Evolutionary conservation across 805 yeast species (phyloP).

Genomic region (Debaryomyces maramus): DNA sequence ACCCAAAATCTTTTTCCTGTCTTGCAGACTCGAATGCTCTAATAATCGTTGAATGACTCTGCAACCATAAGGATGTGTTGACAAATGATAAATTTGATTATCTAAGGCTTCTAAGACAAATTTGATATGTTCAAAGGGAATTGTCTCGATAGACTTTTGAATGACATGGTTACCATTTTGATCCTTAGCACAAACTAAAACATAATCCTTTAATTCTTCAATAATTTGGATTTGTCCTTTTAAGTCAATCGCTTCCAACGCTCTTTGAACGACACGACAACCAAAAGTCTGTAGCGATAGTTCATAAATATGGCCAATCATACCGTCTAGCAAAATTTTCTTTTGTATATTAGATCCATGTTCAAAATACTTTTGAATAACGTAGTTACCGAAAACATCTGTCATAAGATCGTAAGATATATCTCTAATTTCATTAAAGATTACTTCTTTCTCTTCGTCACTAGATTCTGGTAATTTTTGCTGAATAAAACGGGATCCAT

Average conservation of each 20-base stretch:
- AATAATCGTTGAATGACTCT: conserved; percentile 91
- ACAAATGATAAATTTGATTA: conserved; percentile 74
- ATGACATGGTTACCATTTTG: conserved; percentile 98
- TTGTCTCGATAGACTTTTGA: conserved; percentile 87
- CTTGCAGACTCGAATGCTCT: conserved; percentile 68
- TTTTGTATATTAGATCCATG: conserved; percentile 71
- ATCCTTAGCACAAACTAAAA: conserved; percentile 64
- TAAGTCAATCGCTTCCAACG: conserved; percentile 68
- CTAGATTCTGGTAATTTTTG: conserved; percentile 69
- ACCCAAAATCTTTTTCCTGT: conserved; percentile 64
- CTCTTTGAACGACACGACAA: conserved; percentile 94
- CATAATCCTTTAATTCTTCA: conserved; percentile 69
- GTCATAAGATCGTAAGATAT: conserved; percentile 79
- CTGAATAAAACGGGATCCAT: conserved; percentile 95
- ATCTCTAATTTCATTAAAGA: conserved; percentile 81
- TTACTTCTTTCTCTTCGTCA: conserved; percentile 70
- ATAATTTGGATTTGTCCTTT: conserved; percentile 68
- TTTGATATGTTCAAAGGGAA: conserved; percentile 67
- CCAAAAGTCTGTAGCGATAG: conserved; percentile 95
- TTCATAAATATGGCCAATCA: conserved; percentile 72
- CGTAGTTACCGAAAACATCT: conserved; percentile 97
- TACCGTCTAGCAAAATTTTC: conserved; percentile 61
- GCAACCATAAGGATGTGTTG: conserved; percentile 97
- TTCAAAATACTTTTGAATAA: conserved; percentile 92
- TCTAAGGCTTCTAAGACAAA: conserved; percentile 73